phyloP scores from a whole-genome alignment of 805 yeast species.

The Suhomyces canberraensis region DNA sequence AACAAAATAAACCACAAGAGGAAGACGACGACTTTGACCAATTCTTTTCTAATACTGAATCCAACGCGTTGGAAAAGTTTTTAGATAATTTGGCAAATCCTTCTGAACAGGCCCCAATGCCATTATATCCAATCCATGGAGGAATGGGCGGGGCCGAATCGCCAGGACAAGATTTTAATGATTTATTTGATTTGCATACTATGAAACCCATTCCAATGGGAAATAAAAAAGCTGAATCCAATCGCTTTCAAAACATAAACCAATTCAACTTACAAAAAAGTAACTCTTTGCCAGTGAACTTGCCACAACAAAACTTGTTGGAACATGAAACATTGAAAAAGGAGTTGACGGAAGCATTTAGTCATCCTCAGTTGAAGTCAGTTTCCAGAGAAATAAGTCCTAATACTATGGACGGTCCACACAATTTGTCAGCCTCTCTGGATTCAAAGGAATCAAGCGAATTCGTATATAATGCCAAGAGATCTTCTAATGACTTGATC shows the following conservation, averaged over 20 bases:
- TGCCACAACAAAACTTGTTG: background rate
- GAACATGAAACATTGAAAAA: conserved; percentile 19
- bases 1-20: background rate
- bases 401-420: conserved; percentile 9
- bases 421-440: conserved; percentile 33
- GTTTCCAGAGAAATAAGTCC: conserved; percentile 7
- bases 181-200: conserved; percentile 29
- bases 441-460: conserved; percentile 24
- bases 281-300: conserved; percentile 3
- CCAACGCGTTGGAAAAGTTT: conserved; percentile 38
- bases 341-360: conserved; percentile 33
- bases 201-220: conserved; percentile 19
- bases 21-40: conserved; percentile 29
- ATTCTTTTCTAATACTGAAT: conserved; percentile 35
- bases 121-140: conserved; percentile 20
- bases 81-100: conserved; percentile 38
- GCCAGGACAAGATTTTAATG: conserved; percentile 9
- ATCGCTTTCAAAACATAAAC: conserved; percentile 3
- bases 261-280: conserved; percentile 17
- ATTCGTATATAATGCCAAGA: conserved; percentile 5
- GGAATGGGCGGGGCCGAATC: conserved; percentile 3
- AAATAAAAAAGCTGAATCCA: conserved; percentile 2
- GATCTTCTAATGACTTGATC: conserved; percentile 1
- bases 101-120: conserved; percentile 21
- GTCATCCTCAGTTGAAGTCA: conserved; percentile 20